Evolutionary conservation across 371 early-diverging fungal genomes (phyloP).

Genomic region (Mucor piriformis): DNA sequence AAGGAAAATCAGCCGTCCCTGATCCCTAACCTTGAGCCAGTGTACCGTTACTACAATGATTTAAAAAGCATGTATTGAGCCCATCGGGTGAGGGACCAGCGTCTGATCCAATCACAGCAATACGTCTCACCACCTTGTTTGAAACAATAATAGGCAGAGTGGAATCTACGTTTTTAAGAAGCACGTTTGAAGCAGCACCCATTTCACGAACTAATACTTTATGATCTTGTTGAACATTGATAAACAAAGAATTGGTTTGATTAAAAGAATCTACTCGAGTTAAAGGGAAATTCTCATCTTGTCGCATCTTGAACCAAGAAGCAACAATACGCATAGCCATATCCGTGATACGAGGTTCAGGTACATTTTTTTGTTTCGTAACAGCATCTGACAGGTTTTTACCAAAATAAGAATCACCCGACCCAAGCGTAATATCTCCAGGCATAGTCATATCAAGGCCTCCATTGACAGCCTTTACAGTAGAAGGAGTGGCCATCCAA

Average conservation of each 20-base stretch:
- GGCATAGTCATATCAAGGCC: slow-evolving; percentile 51
- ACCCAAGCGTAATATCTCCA: slow-evolving; percentile 14
- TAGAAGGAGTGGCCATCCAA: slow-evolving; percentile 36
- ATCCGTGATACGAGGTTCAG: slow-evolving; percentile 41
- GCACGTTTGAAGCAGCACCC: slow-evolving; percentile 52
- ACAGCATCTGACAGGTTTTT: slow-evolving; percentile 33
- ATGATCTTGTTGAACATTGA: slow-evolving; percentile 46
- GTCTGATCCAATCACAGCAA: no score
- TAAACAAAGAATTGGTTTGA: slow-evolving; percentile 15
- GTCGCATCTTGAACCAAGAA: slow-evolving; percentile 45
- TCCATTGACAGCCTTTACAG: slow-evolving; percentile 34
- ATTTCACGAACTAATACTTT: slow-evolving; percentile 34
- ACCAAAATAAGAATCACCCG: slow-evolving; percentile 33
- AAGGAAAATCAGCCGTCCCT: no score
- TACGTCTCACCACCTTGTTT: slow-evolving; percentile 19
- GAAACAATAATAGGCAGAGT: no score
- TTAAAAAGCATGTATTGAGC: no score
- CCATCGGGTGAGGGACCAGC: slow-evolving; percentile 15
- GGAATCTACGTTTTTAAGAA: no score
- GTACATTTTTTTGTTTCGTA: slow-evolving; percentile 24
- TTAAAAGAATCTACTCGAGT: slow-evolving; percentile 28
- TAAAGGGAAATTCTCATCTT: slow-evolving; percentile 44
- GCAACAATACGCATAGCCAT: slow-evolving; percentile 60
- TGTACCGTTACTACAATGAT: no score
- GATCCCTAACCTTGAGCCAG: no score